These are phyloP conservation scores for Kandelia obovata DNA, from an alignment of 345 rosid species.

Conservation along the genomic window DNA sequence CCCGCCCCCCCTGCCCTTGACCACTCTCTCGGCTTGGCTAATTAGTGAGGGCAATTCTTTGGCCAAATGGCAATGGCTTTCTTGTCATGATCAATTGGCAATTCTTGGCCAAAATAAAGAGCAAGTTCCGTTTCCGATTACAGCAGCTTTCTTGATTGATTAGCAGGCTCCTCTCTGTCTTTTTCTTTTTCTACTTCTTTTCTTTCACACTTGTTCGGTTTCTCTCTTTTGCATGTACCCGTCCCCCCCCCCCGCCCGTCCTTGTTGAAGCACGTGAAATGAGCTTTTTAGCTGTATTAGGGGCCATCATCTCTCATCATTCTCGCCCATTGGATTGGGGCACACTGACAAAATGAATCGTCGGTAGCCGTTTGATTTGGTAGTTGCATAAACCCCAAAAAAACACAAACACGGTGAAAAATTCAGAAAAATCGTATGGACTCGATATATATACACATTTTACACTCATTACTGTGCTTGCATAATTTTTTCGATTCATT, in stretches of 20 bases:
- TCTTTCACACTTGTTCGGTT: background rate
- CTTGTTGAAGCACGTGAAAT: background rate
- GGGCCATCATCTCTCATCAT: constrained; percentile 15
- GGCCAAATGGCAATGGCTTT: background rate
- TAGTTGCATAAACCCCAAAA: too few species aligned
- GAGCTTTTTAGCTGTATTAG: background rate
- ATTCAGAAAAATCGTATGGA: too few species aligned
- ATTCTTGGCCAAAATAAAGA: constrained; percentile 1
- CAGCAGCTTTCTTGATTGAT: background rate
- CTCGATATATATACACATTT: too few species aligned
- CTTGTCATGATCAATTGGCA: too few species aligned
- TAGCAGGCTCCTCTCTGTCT: background rate
- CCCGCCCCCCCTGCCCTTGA: constrained; percentile 6
- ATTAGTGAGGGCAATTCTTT: background rate
- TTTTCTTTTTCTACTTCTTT: background rate
- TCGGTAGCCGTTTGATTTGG: background rate
- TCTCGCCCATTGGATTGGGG: background rate
- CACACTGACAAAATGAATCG: background rate
- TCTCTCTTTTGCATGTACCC: background rate
- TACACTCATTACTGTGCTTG: too few species aligned
- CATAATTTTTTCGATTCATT: too few species aligned
- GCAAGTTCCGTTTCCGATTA: constrained; percentile 20
- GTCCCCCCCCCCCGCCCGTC: too few species aligned
- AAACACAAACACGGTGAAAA: too few species aligned
- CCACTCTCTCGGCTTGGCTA: constrained; percentile 9